Evolutionary conservation across 768 basidiomycete genomes (phyloP).

Genomic region (Coprinellus micaceus): DNA sequence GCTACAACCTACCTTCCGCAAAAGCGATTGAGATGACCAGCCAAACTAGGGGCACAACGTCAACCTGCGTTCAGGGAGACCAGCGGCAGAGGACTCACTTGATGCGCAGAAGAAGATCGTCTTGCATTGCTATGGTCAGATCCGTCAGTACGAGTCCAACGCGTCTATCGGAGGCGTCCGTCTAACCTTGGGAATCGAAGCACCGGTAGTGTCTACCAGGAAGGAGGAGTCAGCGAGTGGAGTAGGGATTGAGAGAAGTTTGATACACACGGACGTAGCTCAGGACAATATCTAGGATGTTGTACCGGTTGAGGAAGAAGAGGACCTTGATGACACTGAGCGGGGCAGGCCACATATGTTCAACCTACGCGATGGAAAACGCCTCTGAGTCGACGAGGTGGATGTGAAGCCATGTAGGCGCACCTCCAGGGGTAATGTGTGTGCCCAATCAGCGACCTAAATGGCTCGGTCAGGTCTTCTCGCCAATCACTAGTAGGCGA

Average conservation of each 20-base stretch:
- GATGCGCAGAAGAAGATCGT: not conserved
- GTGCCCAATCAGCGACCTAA: not conserved
- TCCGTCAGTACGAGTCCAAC: not conserved
- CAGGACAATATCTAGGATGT: not conserved
- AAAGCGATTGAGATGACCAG: not conserved
- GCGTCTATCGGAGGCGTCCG: not conserved
- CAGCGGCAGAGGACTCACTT: not conserved
- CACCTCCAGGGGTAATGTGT: not conserved
- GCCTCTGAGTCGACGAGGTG: not conserved
- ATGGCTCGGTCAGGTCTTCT: not conserved
- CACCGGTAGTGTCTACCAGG: not conserved
- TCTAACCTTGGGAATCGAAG: not conserved
- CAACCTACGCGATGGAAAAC: not conserved
- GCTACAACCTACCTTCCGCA: not conserved
- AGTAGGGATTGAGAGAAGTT: not conserved
- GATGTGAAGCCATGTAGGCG: not conserved
- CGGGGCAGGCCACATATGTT: not conserved
- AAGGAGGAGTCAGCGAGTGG: not conserved
- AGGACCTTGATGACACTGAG: not conserved
- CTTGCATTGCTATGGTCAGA: not conserved
- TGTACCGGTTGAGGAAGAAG: not conserved
- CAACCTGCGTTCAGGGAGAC: not conserved
- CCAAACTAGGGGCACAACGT: not conserved
- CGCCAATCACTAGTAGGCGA: not conserved
- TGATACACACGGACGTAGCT: not conserved